Evolutionary conservation across 352 stramenopile species (phyloP).

Genomic region (Pythium graminicola): DNA sequence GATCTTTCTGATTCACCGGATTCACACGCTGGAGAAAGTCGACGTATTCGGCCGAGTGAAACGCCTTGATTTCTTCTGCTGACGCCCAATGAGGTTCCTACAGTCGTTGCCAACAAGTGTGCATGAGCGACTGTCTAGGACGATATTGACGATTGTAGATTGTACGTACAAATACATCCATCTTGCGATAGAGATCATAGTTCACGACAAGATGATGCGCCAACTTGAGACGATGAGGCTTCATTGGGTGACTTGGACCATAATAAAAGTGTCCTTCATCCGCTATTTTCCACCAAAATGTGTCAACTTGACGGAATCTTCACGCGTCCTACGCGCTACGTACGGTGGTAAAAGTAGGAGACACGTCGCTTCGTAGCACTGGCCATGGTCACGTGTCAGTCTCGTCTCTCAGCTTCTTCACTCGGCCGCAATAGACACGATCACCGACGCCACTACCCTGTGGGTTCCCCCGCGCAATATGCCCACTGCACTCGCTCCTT

Average conservation of each 20-base stretch:
- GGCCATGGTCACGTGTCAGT: conserved; percentile 8
- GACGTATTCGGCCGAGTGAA: conserved; percentile 98
- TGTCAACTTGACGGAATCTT: no score
- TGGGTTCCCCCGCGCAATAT: no score
- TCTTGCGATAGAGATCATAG: conserved; percentile 98
- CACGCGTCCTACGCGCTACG: no score
- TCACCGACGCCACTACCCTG: no score
- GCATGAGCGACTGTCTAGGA: not conserved
- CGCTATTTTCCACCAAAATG: conserved; percentile 48
- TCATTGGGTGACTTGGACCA: conserved; percentile 96
- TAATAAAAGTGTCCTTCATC: conserved; percentile 98
- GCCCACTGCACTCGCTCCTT: conserved; percentile 1
- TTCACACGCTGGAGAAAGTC: conserved; percentile 95
- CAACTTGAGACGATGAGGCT: conserved; percentile 96
- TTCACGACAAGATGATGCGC: conserved; percentile 97
- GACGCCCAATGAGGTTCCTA: conserved; percentile 78
- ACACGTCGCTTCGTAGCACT: conserved; percentile 56
- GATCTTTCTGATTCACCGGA: conserved; percentile 91
- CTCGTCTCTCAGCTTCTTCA: not conserved
- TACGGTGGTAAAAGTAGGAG: conserved; percentile 86
- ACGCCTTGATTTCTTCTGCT: conserved; percentile 93
- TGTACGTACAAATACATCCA: conserved; percentile 95
- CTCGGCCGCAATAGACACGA: not conserved
- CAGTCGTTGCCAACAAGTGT: not conserved
- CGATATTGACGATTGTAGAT: no score